Evolutionary conservation across 805 yeast genomes (phyloP).

Genomic region (Kodamaea kaohsiungensis): DNA sequence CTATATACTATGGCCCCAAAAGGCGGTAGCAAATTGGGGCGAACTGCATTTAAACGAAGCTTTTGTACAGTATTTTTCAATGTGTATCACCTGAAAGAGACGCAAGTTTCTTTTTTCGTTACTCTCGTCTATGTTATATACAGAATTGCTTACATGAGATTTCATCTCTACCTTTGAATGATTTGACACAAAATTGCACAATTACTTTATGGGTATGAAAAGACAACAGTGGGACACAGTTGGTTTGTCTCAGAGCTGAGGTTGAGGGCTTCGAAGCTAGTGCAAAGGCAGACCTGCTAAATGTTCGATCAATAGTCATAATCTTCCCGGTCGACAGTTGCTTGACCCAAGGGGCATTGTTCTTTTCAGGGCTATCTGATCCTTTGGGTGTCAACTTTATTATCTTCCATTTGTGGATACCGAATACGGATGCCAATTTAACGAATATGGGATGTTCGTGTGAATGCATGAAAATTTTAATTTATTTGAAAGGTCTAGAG

Average conservation of each 20-base stretch:
- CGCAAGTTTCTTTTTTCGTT: not conserved
- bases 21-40: not conserved
- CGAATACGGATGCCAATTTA: not conserved
- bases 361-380: not conserved
- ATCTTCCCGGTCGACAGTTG: too few species aligned
- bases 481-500: too few species aligned
- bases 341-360: not conserved
- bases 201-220: not conserved
- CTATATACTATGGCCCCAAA: not conserved
- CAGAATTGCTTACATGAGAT: not conserved
- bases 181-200: not conserved
- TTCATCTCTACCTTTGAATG: not conserved
- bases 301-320: too few species aligned
- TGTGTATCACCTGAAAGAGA: not conserved
- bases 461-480: not conserved
- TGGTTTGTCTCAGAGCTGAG: not conserved
- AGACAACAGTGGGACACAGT: not conserved
- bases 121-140: not conserved
- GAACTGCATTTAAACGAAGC: not conserved
- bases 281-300: not conserved
- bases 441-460: not conserved
- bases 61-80: not conserved
- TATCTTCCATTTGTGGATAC: not conserved
- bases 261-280: not conserved
- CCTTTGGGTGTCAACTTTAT: not conserved